These are phyloP conservation scores for Adiantum capillusveneris DNA, from an alignment of 75 land plant species.

Conservation along the genomic window DNA sequence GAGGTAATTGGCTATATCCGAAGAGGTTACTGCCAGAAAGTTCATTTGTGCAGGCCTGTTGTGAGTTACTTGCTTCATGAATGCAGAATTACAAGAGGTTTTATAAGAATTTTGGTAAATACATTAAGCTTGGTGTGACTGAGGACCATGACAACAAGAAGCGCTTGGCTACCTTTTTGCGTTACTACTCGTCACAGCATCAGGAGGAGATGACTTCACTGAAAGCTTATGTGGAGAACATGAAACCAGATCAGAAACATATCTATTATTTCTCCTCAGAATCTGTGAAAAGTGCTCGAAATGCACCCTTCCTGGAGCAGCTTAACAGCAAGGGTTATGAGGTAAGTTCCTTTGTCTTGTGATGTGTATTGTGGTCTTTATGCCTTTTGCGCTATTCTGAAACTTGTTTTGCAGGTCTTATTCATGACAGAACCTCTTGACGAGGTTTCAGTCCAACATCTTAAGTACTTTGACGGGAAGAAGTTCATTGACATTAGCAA, in stretches of 20 bases:
- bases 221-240: constrained; percentile 78
- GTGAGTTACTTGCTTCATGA: constrained; percentile 2
- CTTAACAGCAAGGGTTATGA: constrained; percentile 73
- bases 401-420: constrained; percentile 49
- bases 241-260: constrained; percentile 86
- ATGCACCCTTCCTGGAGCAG: constrained; percentile 91
- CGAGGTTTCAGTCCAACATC: constrained; percentile 70
- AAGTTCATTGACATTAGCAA: constrained; percentile 94
- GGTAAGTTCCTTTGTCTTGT: constrained; percentile 29
- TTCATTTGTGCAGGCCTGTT: too few relatives aligned
- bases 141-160: constrained; percentile 92
- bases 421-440: constrained; percentile 92
- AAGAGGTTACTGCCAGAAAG: too few relatives aligned
- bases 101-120: constrained; percentile 92
- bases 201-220: constrained; percentile 80
- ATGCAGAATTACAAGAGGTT: constrained; percentile 89
- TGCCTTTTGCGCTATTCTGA: too few relatives aligned
- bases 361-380: not conserved
- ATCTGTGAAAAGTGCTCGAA: constrained; percentile 79
- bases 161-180: constrained; percentile 68
- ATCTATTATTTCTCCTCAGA: constrained; percentile 91
- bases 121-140: constrained; percentile 79
- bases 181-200: constrained; percentile 73
- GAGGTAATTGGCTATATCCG: constrained; percentile 47
- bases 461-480: constrained; percentile 84